Evolutionary conservation across 2,329 filamentous ascomycete genomes (phyloP), one percentile per base, ranked within the genome.

Genomic region (Cordyceps tenuipes): DNA sequence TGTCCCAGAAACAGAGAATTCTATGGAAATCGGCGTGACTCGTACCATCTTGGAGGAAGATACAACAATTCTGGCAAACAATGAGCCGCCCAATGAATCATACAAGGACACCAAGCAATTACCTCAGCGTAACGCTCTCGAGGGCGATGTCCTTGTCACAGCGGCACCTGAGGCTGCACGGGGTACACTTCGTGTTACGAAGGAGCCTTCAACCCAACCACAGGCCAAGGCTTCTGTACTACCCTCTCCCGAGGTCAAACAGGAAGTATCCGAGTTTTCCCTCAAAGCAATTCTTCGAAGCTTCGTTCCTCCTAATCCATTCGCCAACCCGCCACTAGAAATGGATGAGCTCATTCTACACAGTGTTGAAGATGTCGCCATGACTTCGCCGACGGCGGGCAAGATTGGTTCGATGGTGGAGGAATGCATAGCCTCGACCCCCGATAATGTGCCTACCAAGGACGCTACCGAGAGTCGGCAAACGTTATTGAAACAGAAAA

Each of bases 201-300:
- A 23, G 17, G 41, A 13, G 74, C 69, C 59, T 73, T 73, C 54
- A 63, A 64, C 19, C 70, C 62, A 71, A 67, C 23, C 66, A 66
- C 47, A 65, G 62, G 6, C 44, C 17, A 5, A 15, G 49, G n/a
- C 21, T 49, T 19, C 29, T 26, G 49, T 52, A 36, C 26, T 17
- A 59, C 41, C n/a, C 8, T 47, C 41, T 26, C 41, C 49, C 21
- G 21, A 23, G 15, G 21, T 23, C 13, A 44, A 51, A 41, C 55
- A 62, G 15, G 55, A 63, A n/a, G 1, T 57, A 41, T 44, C 56
- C 8, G 63, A 62, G 3, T 65, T 64, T 39, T 65, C 68, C 17
- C 56, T 70, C 1, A 68, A 63, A 23, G 57, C 52, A 36, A 65
- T 69, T 10, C 41, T 69, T 8, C 65, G 66, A 52, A 64, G 57